A percentile compares a stretch with the other conserved stretches of the same genome.
Conservation (phyloP, 441 rosid species). For the Pelargonium citronellum region DNA sequence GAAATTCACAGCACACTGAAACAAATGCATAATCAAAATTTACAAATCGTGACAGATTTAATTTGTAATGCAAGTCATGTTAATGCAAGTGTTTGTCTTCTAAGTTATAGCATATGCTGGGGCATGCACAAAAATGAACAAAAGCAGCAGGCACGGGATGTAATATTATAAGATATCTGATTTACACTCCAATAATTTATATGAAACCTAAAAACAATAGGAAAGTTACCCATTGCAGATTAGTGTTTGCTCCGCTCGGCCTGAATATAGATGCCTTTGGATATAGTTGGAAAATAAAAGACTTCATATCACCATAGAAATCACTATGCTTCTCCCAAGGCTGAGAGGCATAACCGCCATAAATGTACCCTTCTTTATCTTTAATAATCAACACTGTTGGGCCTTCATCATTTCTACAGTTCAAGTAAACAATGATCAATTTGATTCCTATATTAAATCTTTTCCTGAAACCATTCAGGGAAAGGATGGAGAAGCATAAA, state of each 20-base stretch:
- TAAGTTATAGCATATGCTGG: not conserved
- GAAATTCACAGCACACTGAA: constrained; percentile 80
- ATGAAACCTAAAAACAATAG: not conserved
- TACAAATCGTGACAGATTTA: not conserved
- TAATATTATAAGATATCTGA: too few relatives aligned
- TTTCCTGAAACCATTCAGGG: too few relatives aligned
- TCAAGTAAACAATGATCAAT: constrained; percentile 26
- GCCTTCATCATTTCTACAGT: constrained; percentile 57
- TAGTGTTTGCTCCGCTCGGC: constrained; percentile 80
- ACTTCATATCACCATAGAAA: constrained; percentile 90
- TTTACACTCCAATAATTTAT: too few relatives aligned
- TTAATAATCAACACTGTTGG: constrained; percentile 59
- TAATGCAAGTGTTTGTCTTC: not conserved
- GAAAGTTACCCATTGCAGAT: constrained; percentile 73
- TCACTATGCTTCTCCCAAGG: constrained; percentile 76
- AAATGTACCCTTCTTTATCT: constrained; percentile 67
- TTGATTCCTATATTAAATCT: not conserved
- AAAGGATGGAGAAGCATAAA: too few relatives aligned
- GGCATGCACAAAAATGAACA: not conserved
- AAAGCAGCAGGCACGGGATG: not conserved
- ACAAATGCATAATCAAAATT: not conserved
- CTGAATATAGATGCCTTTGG: constrained; percentile 61
- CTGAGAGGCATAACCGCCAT: constrained; percentile 87
- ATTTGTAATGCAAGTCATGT: not conserved
- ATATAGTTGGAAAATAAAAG: constrained; percentile 71